phyloP scores from a whole-genome alignment of 192 early-diverging fungal genomes.

The Phlyctochytrium bullatum region DNA sequence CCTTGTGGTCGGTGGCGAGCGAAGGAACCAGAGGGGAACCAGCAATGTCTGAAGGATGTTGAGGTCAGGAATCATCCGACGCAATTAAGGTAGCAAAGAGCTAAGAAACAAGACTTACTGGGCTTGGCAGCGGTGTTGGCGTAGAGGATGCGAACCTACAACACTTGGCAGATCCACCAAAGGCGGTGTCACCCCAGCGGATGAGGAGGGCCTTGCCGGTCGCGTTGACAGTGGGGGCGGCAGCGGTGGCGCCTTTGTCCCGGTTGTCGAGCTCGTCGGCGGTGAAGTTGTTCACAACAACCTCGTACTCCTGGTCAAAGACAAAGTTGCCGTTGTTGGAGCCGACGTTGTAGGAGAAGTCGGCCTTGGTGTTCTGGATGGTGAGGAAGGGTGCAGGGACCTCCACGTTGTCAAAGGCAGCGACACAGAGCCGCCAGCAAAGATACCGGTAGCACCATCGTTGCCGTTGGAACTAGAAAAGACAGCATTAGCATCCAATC shows the following conservation, averaged over 20 bases:
- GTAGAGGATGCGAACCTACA: conserved; percentile 9
- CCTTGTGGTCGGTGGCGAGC: conserved; percentile 1
- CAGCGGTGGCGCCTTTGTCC: background rate
- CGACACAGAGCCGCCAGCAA: conserved; percentile 36
- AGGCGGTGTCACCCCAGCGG: background rate
- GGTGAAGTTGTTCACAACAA: background rate
- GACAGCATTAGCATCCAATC: background rate
- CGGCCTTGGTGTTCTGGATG: background rate
- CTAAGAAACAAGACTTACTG: too few species aligned
- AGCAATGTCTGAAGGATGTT: too few species aligned
- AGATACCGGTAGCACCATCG: conserved; percentile 63
- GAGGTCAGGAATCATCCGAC: too few species aligned
- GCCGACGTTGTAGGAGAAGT: background rate
- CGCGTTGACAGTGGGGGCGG: background rate
- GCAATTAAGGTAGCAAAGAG: too few species aligned
- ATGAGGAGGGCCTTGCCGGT: conserved; percentile 10
- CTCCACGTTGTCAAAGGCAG: conserved; percentile 9
- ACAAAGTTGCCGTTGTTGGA: background rate
- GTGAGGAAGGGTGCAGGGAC: background rate
- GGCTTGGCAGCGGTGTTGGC: background rate
- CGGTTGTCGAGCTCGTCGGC: background rate
- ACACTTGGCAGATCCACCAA: background rate
- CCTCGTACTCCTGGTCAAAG: background rate
- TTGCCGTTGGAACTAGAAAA: conserved; percentile 64
- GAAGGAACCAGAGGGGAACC: background rate